Evolutionary conservation across 306 rosid genomes (phyloP).

Genomic region (Malus sylvestris): DNA sequence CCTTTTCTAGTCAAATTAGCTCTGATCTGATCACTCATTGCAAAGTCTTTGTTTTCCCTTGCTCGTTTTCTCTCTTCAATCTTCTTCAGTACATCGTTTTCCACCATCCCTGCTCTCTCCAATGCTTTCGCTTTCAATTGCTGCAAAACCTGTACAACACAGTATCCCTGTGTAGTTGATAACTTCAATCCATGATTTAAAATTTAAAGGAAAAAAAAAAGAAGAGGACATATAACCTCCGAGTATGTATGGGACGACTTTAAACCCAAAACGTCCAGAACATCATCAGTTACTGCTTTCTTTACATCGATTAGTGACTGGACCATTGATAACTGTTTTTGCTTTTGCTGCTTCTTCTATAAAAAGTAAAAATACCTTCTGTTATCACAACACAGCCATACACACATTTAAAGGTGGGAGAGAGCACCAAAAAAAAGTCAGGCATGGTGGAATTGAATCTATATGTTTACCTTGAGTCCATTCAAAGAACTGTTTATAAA

Average conservation of each 20-base stretch:
- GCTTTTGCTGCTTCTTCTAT: slow-evolving; percentile 70
- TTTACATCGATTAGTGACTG: slow-evolving; percentile 55
- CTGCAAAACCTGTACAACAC: slow-evolving; percentile 55
- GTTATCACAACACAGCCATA: not conserved
- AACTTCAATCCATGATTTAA: slow-evolving; percentile 1
- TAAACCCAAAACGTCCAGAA: slow-evolving; percentile 57
- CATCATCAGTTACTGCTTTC: slow-evolving; percentile 46
- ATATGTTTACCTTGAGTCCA: slow-evolving; percentile 53
- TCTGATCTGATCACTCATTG: slow-evolving; percentile 68
- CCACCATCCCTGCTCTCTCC: slow-evolving; percentile 64
- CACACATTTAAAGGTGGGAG: not conserved
- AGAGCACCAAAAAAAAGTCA: not conserved
- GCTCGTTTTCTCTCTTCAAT: slow-evolving; percentile 76
- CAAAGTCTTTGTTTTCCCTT: slow-evolving; percentile 64
- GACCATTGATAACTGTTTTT: slow-evolving; percentile 41
- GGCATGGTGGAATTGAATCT: not conserved
- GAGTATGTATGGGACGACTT: slow-evolving; percentile 42
- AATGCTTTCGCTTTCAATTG: slow-evolving; percentile 73
- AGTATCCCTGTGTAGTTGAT: not conserved
- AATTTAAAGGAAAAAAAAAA: not conserved
- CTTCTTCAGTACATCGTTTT: slow-evolving; percentile 51
- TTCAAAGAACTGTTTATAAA: slow-evolving; percentile 59
- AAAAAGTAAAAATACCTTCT: slow-evolving; percentile 9
- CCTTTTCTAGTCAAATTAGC: slow-evolving; percentile 62
- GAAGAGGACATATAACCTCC: slow-evolving; percentile 44